Percentiles rank a stretch among this genome's conserved stretches.
Evolutionary conservation across 23 red algal genomes (phyloP).

Genomic region (Gracilaria gracilis): DNA sequence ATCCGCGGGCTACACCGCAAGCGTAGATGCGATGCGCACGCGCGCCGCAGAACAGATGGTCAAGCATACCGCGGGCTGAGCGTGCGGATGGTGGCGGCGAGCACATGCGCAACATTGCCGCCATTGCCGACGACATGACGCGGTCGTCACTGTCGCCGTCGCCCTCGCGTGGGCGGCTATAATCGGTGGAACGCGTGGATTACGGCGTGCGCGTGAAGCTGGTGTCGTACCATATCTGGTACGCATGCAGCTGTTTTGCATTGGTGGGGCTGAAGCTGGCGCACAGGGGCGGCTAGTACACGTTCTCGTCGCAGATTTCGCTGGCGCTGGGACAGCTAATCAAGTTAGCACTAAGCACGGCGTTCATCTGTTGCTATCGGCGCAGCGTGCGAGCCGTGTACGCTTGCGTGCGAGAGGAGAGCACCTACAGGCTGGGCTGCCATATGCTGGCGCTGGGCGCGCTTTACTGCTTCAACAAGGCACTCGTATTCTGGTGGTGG

Average conservation of each 20-base stretch:
- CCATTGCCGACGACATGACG: too few relatives aligned
- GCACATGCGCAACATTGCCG: too few relatives aligned
- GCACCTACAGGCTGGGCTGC: background rate
- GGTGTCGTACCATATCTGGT: background rate
- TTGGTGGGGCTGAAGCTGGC: constrained; percentile 42
- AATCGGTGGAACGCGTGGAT: background rate
- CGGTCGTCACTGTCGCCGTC: too few relatives aligned
- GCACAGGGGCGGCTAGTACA: background rate
- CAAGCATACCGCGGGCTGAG: background rate
- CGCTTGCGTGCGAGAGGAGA: constrained; percentile 1
- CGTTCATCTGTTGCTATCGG: constrained; percentile 3
- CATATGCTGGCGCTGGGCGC: constrained; percentile 44
- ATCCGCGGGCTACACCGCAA: too few relatives aligned
- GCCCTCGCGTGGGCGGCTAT: background rate
- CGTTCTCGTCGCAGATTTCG: constrained; percentile 48
- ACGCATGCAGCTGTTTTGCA: constrained; percentile 51
- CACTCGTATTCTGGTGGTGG: constrained; percentile 42
- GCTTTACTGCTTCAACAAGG: constrained; percentile 52
- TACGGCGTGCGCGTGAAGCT: constrained; percentile 37
- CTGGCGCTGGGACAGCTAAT: constrained; percentile 40
- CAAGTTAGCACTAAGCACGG: constrained; percentile 12
- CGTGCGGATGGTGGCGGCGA: too few relatives aligned
- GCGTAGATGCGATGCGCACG: background rate
- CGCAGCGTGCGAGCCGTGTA: background rate
- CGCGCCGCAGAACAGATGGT: background rate